These are phyloP conservation scores for Inga laurina DNA, from an alignment of 306 rosid species.

Conservation along the genomic window DNA sequence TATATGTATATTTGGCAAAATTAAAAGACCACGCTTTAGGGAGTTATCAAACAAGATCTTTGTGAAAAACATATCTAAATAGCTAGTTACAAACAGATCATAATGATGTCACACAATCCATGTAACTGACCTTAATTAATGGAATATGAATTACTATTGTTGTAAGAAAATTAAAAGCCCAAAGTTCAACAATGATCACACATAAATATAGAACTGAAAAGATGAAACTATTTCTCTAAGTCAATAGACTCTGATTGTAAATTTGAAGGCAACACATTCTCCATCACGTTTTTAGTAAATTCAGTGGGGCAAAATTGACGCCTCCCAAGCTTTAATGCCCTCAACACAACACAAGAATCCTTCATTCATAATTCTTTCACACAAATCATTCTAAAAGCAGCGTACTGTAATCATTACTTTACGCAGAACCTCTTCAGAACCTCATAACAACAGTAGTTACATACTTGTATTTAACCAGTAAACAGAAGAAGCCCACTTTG, in stretches of 20 bases:
- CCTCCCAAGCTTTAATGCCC: neutral
- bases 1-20: neutral
- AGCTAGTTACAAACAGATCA: neutral
- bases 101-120: neutral
- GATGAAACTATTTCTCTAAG: neutral
- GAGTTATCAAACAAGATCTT: neutral
- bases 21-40: neutral
- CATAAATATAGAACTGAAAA: neutral
- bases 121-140: neutral
- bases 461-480: neutral
- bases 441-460: neutral
- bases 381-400: constrained; percentile 2
- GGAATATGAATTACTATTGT: neutral
- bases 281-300: neutral
- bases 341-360: neutral
- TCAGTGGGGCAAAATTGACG: neutral
- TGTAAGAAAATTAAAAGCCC: neutral
- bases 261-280: neutral
- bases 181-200: neutral
- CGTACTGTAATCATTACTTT: neutral
- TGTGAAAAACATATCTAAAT: neutral
- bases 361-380: neutral
- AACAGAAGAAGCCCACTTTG: neutral
- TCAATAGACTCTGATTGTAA: neutral
- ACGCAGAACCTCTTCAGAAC: neutral